Conservation (phyloP, 1,139 yeast species). For the Yamadazyma aaseri region DNA sequence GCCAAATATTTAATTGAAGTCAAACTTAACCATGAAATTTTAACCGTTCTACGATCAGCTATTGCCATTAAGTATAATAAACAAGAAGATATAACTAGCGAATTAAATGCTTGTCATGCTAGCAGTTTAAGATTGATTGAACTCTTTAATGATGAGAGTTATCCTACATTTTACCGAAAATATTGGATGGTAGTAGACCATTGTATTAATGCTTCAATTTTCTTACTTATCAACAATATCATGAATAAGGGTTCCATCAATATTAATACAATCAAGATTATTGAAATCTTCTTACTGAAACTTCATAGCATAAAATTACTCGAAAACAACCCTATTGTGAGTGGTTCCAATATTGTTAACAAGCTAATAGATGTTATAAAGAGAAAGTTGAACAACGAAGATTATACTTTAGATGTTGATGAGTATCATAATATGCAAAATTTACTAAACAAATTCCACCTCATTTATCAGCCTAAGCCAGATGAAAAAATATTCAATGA, state of each 20-base stretch:
- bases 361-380: conserved; percentile 8
- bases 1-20: conserved; percentile 2
- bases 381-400: conserved; percentile 9
- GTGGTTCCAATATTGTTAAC: conserved; percentile 6
- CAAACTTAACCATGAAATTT: conserved; percentile 9
- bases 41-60: conserved; percentile 7
- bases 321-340: conserved; percentile 5
- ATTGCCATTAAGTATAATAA: conserved; percentile 6
- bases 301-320: conserved; percentile 2
- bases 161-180: conserved; percentile 13
- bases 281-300: conserved; percentile 5
- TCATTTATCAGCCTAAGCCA: too few relatives aligned
- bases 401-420: conserved; percentile 7
- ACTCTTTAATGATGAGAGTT: conserved; percentile 8
- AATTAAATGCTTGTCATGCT: conserved; percentile 8
- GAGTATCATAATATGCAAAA: conserved; percentile 7
- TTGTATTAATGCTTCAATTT: conserved; percentile 13
- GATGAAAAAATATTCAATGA: background rate
- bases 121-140: conserved; percentile 8
- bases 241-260: conserved; percentile 5
- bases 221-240: conserved; percentile 13
- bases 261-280: conserved; percentile 3
- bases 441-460: conserved; percentile 8
- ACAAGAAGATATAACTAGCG: conserved; percentile 4
- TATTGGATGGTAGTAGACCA: conserved; percentile 16